Evolutionary conservation across 192 early-diverging fungal genomes (phyloP).

Genomic region (Podila epicladia): DNA sequence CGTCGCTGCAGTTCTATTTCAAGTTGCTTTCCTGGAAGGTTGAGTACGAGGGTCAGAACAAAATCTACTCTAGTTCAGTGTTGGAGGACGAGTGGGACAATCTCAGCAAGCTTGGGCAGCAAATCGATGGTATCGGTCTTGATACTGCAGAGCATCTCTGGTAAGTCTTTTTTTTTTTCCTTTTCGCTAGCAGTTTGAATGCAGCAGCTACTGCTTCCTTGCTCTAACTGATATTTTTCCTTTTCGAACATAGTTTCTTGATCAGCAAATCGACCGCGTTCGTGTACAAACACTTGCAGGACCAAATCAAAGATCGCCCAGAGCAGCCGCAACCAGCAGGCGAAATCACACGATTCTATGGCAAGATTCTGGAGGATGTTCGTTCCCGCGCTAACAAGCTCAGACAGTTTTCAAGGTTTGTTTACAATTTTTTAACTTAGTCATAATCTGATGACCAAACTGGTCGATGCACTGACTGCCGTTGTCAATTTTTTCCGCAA

Average conservation of each 20-base stretch:
- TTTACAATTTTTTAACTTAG: background rate
- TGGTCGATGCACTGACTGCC: background rate
- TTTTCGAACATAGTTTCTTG: slow-evolving; percentile 45
- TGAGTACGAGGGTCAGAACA: slow-evolving; percentile 63
- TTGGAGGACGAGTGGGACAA: slow-evolving; percentile 90
- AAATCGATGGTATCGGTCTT: slow-evolving; percentile 77
- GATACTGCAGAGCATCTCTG: slow-evolving; percentile 84
- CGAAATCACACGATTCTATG: slow-evolving; percentile 65
- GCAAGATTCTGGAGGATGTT: slow-evolving; percentile 70
- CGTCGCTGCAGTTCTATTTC: slow-evolving; percentile 82
- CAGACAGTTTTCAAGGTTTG: slow-evolving; percentile 68
- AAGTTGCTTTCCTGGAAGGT: slow-evolving; percentile 79
- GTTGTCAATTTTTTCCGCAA: background rate
- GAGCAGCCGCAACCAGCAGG: slow-evolving; percentile 36
- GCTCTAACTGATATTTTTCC: background rate
- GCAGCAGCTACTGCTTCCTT: slow-evolving; percentile 8
- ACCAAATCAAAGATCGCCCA: slow-evolving; percentile 49
- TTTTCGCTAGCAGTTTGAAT: background rate
- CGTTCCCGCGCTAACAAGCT: slow-evolving; percentile 71
- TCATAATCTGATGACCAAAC: no score
- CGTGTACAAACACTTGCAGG: slow-evolving; percentile 59
- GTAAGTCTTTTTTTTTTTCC: slow-evolving; percentile 39
- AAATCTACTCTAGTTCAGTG: slow-evolving; percentile 76
- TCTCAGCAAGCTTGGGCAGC: slow-evolving; percentile 70
- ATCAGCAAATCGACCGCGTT: slow-evolving; percentile 57